Base-by-base conservation (phyloP, 164 flowering plant genomes). In the Sedum album region DNA sequence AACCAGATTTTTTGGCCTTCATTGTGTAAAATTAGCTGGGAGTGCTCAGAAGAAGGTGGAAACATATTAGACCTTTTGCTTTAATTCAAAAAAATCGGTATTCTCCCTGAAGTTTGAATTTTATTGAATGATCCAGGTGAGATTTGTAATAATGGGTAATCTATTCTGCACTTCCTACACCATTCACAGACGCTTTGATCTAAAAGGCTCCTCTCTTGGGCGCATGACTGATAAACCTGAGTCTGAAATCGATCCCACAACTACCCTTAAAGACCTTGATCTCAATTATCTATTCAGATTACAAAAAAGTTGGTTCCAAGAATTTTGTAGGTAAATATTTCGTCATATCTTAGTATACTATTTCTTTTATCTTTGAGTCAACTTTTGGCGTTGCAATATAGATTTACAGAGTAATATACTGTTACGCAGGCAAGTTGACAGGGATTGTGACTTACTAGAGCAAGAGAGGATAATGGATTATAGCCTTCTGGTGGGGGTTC, bases 401-500 rank as follows among this genome's bases (percentile, higher is more conserved):
- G 15, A 7, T 15, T 41, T 53, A 48, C 38, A 21, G 25, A 46
- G 30, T 62, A 33, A 17, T 57, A 13, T 60, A 35, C 51, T 60
- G 65, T 71, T 25, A 4, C 72, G 73, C 86, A 92, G 97, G 83
- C 97, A 92, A 84, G 89, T 92, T 21, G 93, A 90, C 69, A 79
- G 82, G 71, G 97, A 92, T 66, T 86, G 93, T 71, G 96, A 90
- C 49, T 88, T 92, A 74, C 93, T 92, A 63, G 97, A 88, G 68
- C 91, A 86, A 36, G 97, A 86, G 78, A 84, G 93, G 68, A 91
- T 91, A 30, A 92, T 91, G 97, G 97, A 91, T 68, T 91, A 91
- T 80, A 91, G 97, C 73, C 87, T 91, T 39, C 68, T 91, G 68
- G 82, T 91, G 60, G 97, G 97, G 25, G 72, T 92, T 75, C 96